phyloP scores from a whole-genome alignment of 352 stramenopile species.

The Phytophthora nicotianae region DNA sequence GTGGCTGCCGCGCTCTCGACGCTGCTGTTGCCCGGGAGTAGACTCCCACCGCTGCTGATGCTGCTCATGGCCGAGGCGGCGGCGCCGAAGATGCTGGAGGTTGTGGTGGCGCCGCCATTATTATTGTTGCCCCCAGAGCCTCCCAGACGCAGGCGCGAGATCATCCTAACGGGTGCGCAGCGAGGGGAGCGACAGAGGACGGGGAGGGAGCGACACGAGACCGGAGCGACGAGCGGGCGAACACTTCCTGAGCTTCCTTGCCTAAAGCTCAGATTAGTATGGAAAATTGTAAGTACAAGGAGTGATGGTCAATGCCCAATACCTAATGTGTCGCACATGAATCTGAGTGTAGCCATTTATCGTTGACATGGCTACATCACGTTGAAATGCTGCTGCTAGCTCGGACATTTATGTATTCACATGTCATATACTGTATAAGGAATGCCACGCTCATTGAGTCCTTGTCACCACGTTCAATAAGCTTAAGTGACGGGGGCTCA shows the following conservation, averaged over 20 bases:
- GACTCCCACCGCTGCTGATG: slow-evolving; percentile 51
- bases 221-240: too few relatives aligned
- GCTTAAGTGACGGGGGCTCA: slow-evolving; percentile 6
- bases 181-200: not conserved
- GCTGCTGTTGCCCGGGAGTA: slow-evolving; percentile 47
- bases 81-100: slow-evolving; percentile 73
- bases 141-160: slow-evolving; percentile 71
- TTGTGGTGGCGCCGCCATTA: slow-evolving; percentile 44
- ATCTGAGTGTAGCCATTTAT: slow-evolving; percentile 8
- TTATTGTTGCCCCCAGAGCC: slow-evolving; percentile 39
- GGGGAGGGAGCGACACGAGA: not conserved
- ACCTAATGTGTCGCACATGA: slow-evolving; percentile 10
- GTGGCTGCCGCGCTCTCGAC: slow-evolving; percentile 47
- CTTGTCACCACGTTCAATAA: slow-evolving; percentile 2
- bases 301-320: slow-evolving; percentile 18
- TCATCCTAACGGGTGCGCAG: slow-evolving; percentile 43
- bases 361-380: slow-evolving; percentile 17
- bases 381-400: slow-evolving; percentile 1
- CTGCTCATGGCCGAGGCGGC: slow-evolving; percentile 51
- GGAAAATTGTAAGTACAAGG: slow-evolving; percentile 7
- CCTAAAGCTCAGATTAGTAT: slow-evolving; percentile 14
- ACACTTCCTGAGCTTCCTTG: slow-evolving; percentile 19
- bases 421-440: slow-evolving; percentile 26
- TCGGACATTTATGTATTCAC: slow-evolving; percentile 18
- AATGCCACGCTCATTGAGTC: too few relatives aligned